Evolutionary conservation across 805 yeast species (phyloP), one percentile per base, ranked within the genome.

Genomic region (Cyberlindnera xylosilytica): DNA sequence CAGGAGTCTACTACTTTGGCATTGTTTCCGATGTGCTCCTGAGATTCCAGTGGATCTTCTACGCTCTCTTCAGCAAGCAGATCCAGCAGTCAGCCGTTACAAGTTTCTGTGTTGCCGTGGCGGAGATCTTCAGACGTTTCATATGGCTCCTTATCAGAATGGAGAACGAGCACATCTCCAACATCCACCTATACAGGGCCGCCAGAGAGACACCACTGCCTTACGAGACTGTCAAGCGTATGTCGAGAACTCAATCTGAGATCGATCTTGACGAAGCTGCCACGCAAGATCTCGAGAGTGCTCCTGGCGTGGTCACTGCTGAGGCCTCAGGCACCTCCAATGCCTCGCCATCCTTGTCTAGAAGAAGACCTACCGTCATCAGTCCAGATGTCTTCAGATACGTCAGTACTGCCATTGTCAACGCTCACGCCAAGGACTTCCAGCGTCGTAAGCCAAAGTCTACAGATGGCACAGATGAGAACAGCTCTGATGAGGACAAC

Each of bases 151-250:
- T 86, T 37, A 83, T 93, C 69, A 81, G 99, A 66, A 84, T 93
- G 75, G 99, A 93, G 54, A 93, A 93, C 63, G 98, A 93, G 63
- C 99, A 93, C 62, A 83, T 90, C 36, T 81, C 97, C 1, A 91
- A 91, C 59, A 96, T 89, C 10, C 80, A 79, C 42, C 66, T 88
- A 34, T 86, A 82, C 63, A 74, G 95, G 50, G 98, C 97, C 0
- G 82, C 95, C 9, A 78, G 95, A 44, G 97, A 91, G 47, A 69
- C 87, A 9, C 87, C 91, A 2, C 65, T 91, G 41, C 99, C 99
- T 0, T 91, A 88, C 49, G 76, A 79, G 2, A 60, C 76, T 4
- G 16, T 70, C 60, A 37, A 53, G 26, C 48, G 54, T 33, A 34
- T 56, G 39, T 15, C 70, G 68, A 17, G 65, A 64, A 38, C 36